Evolutionary conservation across 1,284 basidiomycete species (phyloP).

Genomic region (Cerrena zonata): DNA sequence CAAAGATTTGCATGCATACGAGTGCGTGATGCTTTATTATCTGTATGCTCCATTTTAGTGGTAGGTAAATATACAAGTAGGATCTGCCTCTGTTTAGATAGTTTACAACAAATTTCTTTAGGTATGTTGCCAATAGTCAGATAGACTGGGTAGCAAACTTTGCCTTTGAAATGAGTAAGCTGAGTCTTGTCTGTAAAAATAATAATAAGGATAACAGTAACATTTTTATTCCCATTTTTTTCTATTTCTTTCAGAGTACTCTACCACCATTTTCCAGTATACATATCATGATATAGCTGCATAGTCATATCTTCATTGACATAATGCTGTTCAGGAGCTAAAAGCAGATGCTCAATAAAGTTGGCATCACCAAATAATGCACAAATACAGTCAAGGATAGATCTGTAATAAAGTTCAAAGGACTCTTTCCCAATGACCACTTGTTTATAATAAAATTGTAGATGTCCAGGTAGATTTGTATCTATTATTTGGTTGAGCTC

Average conservation of each 20-base stretch:
- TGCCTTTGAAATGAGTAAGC: conserved; percentile 31
- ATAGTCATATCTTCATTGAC: conserved; percentile 15
- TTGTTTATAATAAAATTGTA: conserved; percentile 16
- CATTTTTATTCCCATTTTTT: conserved; percentile 30
- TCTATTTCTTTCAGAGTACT: conserved; percentile 17
- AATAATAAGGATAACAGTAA: conserved; percentile 37
- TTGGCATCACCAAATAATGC: conserved; percentile 8
- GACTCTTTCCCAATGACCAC: conserved; percentile 18
- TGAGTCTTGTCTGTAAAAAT: conserved; percentile 37
- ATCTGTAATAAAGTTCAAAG: conserved; percentile 6
- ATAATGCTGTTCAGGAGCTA: conserved; percentile 31
- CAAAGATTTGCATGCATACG: conserved; percentile 18
- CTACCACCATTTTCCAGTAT: conserved; percentile 36
- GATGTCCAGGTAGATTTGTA: conserved; percentile 21
- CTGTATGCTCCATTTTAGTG: conserved; percentile 26
- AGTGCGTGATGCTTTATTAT: conserved; percentile 15
- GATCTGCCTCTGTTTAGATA: conserved; percentile 29
- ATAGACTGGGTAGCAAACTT: conserved; percentile 37
- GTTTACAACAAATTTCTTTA: conserved; percentile 34
- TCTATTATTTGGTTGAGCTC: conserved; percentile 29
- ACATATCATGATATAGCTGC: conserved; percentile 29
- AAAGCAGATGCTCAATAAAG: conserved; percentile 15
- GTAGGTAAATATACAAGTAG: conserved; percentile 37
- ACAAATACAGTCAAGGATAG: conserved; percentile 8
- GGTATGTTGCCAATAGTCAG: conserved; percentile 41